Base-by-base conservation (phyloP, 495 filamentous ascomycete species). In the Aspergillus olivimuriae region DNA sequence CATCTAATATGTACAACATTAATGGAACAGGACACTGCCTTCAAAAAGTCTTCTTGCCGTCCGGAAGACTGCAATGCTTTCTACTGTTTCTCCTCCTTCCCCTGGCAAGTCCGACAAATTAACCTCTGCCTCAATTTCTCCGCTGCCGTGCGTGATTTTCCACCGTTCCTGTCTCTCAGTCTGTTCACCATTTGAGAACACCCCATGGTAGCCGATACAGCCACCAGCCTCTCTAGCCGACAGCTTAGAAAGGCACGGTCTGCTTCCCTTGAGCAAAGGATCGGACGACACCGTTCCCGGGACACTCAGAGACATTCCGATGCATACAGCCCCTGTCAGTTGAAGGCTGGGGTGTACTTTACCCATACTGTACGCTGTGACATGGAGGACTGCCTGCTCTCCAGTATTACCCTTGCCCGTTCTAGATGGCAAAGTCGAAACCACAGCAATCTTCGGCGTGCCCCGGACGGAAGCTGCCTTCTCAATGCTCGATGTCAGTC, bases 301-400 rank as follows among this genome's bases (percentile, higher is more conserved):
- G 11, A 58, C 48, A n/a, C 46, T 37, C 16, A 59, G 43, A 1
- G 63, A 58, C 1, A 53, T 51, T 1, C 48, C 56, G 8, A 66
- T 24, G 34, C 55, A 61, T 5, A 66, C 59, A 8, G 61, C 63
- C 8, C 63, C 61, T 2, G 63, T 66, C 9, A 66, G 45, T 20
- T 64, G 63, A 0, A 66, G 41, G 43, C 54, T 64, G 2, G 58
- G 43, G 51, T 66, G 63, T 0, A 32, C 36, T n/a, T 57, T 57
- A 1, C 63, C 61, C 58, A 60, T 54, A 20, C 52, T 57, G 23
- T 57, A 66, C 2, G 63, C 44, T 1, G 52, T 44, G 1, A 65
- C 55, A 1, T 49, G 17, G 9, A 62, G 38, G 30, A 53, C 55
- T 9, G 46, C 39, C n/a, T 32, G 26, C 4, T 39, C 30, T 1